These are phyloP conservation scores for Phylloporus scabripes DNA, from an alignment of 768 basidiomycete species.

Conservation along the genomic window DNA sequence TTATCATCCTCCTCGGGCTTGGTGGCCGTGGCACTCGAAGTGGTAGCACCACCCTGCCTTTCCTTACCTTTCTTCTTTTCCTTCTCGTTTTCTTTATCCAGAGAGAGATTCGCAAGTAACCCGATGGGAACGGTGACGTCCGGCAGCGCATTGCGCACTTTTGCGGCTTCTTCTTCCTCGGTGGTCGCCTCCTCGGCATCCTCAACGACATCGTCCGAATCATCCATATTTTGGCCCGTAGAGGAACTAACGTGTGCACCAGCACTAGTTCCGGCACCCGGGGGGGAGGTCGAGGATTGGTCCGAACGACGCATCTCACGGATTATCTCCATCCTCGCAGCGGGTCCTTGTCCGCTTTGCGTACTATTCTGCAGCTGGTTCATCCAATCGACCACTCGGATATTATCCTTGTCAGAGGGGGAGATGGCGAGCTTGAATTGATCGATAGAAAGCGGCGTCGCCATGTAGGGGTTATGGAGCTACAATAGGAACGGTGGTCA, in stretches of 20 bases:
- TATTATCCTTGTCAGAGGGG: slow-evolving; percentile 64
- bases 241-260: not conserved
- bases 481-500: slow-evolving; percentile 3
- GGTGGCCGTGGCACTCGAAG: slow-evolving; percentile 1
- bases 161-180: slow-evolving; percentile 40
- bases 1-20: slow-evolving; percentile 52
- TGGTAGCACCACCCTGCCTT: slow-evolving; percentile 23
- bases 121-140: slow-evolving; percentile 72
- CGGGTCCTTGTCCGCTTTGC: slow-evolving; percentile 39
- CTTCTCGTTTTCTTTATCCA: slow-evolving; percentile 49
- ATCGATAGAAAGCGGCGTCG: slow-evolving; percentile 73
- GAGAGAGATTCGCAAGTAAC: slow-evolving; percentile 64
- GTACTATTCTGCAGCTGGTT: slow-evolving; percentile 62
- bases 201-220: slow-evolving; percentile 38
- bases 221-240: slow-evolving; percentile 10
- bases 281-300: not conserved
- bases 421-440: slow-evolving; percentile 76
- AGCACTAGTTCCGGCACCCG: not conserved
- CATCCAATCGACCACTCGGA: slow-evolving; percentile 69
- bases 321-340: slow-evolving; percentile 24
- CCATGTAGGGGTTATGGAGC: slow-evolving; percentile 73
- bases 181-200: slow-evolving; percentile 28
- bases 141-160: slow-evolving; percentile 48
- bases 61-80: slow-evolving; percentile 34
- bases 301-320: slow-evolving; percentile 31